Evolutionary conservation across 78 protist species (phyloP).

Genomic region (Reticulomyxa filosa): DNA sequence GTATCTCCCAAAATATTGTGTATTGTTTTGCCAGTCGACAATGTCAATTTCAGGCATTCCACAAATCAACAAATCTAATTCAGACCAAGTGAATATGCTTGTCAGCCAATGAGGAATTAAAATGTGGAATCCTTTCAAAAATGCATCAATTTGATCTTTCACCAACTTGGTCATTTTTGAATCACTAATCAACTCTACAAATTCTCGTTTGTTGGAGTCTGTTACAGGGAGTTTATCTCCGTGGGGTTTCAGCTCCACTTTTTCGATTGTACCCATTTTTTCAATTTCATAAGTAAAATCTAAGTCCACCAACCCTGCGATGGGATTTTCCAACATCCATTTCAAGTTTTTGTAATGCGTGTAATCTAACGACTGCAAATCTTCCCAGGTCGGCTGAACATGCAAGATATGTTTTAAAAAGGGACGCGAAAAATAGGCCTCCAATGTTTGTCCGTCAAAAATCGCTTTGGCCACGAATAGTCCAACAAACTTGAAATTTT

Average conservation of each 20-base stretch:
- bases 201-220: slow-evolving; percentile 9
- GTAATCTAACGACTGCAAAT: slow-evolving; percentile 4
- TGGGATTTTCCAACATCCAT: slow-evolving; percentile 12
- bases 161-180: background rate
- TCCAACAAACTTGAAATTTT: slow-evolving; percentile 11
- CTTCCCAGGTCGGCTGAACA: background rate
- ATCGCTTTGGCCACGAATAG: slow-evolving; percentile 12
- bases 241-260: background rate
- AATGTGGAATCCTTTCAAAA: background rate
- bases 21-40: slow-evolving; percentile 3
- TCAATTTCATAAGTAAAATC: background rate
- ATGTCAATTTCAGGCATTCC: slow-evolving; percentile 22
- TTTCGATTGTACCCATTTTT: background rate
- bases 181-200: background rate
- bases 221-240: background rate
- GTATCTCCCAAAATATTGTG: slow-evolving; percentile 24
- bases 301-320: background rate
- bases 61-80: slow-evolving; percentile 28
- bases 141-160: slow-evolving; percentile 6
- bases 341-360: background rate
- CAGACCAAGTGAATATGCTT: slow-evolving; percentile 10
- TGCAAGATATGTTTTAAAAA: slow-evolving; percentile 21
- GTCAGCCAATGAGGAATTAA: slow-evolving; percentile 6
- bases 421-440: slow-evolving; percentile 19
- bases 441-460: slow-evolving; percentile 2